phyloP scores from a whole-genome alignment of 2,329 filamentous ascomycete genomes.

The Zasmidium angulare region DNA sequence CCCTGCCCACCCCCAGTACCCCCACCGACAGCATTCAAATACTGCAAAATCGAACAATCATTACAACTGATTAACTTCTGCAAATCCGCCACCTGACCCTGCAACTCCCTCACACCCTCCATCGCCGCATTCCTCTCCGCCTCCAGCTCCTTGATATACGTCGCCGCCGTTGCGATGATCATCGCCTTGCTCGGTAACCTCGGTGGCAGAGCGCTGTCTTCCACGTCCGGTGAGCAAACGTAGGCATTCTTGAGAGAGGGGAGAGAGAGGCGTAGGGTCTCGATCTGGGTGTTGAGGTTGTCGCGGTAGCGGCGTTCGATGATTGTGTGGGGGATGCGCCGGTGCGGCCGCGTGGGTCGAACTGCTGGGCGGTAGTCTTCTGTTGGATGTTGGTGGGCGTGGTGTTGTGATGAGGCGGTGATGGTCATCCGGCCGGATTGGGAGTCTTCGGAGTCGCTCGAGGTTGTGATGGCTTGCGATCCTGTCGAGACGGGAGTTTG shows the following conservation, averaged over 20 bases:
- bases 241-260: slow-evolving; percentile 41
- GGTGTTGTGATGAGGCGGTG: not conserved
- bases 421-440: slow-evolving; percentile 7
- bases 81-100: slow-evolving; percentile 42
- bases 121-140: slow-evolving; percentile 41
- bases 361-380: not conserved
- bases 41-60: slow-evolving; percentile 38
- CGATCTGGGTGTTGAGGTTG: slow-evolving; percentile 47
- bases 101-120: slow-evolving; percentile 41
- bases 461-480: slow-evolving; percentile 16
- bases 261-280: slow-evolving; percentile 41
- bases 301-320: slow-evolving; percentile 50
- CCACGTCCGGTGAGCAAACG: slow-evolving; percentile 43
- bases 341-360: slow-evolving; percentile 20
- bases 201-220: slow-evolving; percentile 43
- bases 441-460: slow-evolving; percentile 23
- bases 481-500: slow-evolving; percentile 8
- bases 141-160: slow-evolving; percentile 48
- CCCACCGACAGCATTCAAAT: slow-evolving; percentile 20
- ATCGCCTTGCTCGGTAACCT: slow-evolving; percentile 47
- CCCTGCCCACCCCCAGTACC: slow-evolving; percentile 5
- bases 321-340: slow-evolving; percentile 41
- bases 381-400: not conserved
- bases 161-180: slow-evolving; percentile 46
- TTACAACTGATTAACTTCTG: slow-evolving; percentile 48